Percentiles rank a stretch among this genome's conserved stretches.
These are phyloP conservation scores for Nelumbo lutea DNA, from an alignment of 164 flowering plant species.

Conservation along the genomic window DNA sequence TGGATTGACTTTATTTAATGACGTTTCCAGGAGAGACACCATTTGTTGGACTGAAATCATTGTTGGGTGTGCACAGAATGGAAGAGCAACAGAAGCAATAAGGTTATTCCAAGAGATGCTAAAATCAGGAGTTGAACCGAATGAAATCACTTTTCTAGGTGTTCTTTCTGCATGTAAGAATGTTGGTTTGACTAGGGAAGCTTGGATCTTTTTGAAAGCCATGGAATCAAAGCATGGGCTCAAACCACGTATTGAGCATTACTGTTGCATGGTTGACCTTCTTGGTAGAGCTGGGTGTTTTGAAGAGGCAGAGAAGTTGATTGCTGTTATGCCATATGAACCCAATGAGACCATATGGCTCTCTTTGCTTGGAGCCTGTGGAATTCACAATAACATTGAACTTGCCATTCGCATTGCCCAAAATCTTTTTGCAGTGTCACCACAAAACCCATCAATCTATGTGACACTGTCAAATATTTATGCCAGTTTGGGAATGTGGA, in stretches of 20 bases:
- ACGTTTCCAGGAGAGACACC: constrained; percentile 13
- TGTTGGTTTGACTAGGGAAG: constrained; percentile 24
- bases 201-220: constrained; percentile 16
- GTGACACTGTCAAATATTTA: constrained; percentile 23
- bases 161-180: constrained; percentile 28
- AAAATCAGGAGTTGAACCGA: constrained; percentile 19
- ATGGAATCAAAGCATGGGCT: constrained; percentile 19
- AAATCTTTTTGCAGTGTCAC: constrained; percentile 11
- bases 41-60: constrained; percentile 30
- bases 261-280: constrained; percentile 29
- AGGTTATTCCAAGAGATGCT: constrained; percentile 19
- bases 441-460: constrained; percentile 14
- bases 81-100: constrained; percentile 26
- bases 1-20: constrained; percentile 16
- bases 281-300: constrained; percentile 26
- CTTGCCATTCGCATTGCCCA: constrained; percentile 14
- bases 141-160: constrained; percentile 24
- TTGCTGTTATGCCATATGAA: constrained; percentile 21
- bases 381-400: constrained; percentile 17
- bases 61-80: constrained; percentile 27
- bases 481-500: constrained; percentile 27
- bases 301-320: constrained; percentile 22
- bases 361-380: constrained; percentile 28
- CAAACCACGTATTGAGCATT: constrained; percentile 23
- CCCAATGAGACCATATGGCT: constrained; percentile 21